These are phyloP conservation scores for Asclepias syriaca DNA, from an alignment of 257 asterid species.

Conservation along the genomic window DNA sequence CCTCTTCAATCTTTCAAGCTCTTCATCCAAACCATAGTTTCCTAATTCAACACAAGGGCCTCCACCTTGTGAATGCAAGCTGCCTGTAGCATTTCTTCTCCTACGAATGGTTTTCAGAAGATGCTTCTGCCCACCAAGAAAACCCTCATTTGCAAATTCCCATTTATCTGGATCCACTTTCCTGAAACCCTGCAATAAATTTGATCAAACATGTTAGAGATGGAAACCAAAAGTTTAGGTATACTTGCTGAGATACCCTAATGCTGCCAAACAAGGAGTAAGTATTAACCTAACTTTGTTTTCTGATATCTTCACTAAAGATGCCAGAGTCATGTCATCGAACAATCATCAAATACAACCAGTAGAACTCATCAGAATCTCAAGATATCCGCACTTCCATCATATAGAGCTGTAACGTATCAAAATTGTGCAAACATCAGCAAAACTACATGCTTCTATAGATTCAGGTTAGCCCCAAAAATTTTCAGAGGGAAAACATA, in stretches of 20 bases:
- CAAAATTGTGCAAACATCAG: slow-evolving; percentile 7
- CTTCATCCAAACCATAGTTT: slow-evolving; percentile 66
- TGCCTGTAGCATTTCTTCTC: slow-evolving; percentile 46
- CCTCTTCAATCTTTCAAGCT: slow-evolving; percentile 52
- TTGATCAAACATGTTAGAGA: not conserved
- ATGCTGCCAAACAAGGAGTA: slow-evolving; percentile 20
- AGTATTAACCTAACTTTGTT: slow-evolving; percentile 31
- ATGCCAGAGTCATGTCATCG: slow-evolving; percentile 30
- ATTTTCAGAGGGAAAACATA: not conserved
- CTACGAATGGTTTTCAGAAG: slow-evolving; percentile 76
- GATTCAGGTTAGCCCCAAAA: slow-evolving; percentile 1
- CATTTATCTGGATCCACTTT: slow-evolving; percentile 91
- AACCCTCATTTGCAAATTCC: slow-evolving; percentile 95
- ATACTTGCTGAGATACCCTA: not conserved
- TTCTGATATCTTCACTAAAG: slow-evolving; percentile 17
- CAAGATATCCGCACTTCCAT: slow-evolving; percentile 10
- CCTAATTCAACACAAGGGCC: slow-evolving; percentile 57
- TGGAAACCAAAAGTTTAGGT: not conserved
- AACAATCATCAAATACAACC: slow-evolving; percentile 36
- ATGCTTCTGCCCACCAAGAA: slow-evolving; percentile 86
- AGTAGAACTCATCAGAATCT: slow-evolving; percentile 36
- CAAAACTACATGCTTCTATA: not conserved
- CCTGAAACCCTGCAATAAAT: slow-evolving; percentile 68
- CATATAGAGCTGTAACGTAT: slow-evolving; percentile 7
- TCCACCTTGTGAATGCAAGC: slow-evolving; percentile 38